Evolutionary conservation across 2,329 filamentous ascomycete genomes (phyloP), one percentile per base, ranked within the genome.

Genomic region (Diaporthe helianthi): DNA sequence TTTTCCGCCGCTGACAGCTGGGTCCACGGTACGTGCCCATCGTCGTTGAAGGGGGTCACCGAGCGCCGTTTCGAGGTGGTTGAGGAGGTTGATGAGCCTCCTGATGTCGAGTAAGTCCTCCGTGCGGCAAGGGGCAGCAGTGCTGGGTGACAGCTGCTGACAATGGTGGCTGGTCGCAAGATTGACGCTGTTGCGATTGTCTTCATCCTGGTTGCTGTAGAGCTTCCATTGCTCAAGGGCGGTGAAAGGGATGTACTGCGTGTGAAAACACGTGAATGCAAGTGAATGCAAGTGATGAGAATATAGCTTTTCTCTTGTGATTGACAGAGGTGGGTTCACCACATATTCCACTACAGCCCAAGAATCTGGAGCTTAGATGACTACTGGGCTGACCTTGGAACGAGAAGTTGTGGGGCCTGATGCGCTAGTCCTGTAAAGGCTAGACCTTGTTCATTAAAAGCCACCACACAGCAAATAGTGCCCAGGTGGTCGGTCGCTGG

Each of bases 1-100:
- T 97, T 98, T 78, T 98, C 95, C 58, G 83, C 83, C 0, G 82
- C 83, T 0, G 90, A 93, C 2, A 98, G 86, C 67, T 96, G 85
- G 3, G 83, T 86, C 95, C 95, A 98, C 4, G 89, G 88, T 1
- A 97, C 89, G 72, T 87, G 86, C 9, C 95, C 95, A 76, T 93
- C 92, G 75, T 98, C 95, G 75, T 93, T 96, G 76, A 94, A 90
- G 0, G 95, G 87, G 0, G 94, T 97, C 31, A 98, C 89, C 47
- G 89, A 85, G 76, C 87, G 90, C 66, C 93, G 86, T 72, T 85
- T 87, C 31, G 89, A 78, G 15, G 80, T 76, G 15, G 84, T 74
- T 71, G 71, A 70, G 0, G 79, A 70, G 15, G 84, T 74, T 71
- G 71, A 70, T 0, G 79, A 70, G 44, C 72, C 70, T 46, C 77